Evolutionary conservation across 2,329 filamentous ascomycete genomes (phyloP).

Genomic region (Cercospora sp.): DNA sequence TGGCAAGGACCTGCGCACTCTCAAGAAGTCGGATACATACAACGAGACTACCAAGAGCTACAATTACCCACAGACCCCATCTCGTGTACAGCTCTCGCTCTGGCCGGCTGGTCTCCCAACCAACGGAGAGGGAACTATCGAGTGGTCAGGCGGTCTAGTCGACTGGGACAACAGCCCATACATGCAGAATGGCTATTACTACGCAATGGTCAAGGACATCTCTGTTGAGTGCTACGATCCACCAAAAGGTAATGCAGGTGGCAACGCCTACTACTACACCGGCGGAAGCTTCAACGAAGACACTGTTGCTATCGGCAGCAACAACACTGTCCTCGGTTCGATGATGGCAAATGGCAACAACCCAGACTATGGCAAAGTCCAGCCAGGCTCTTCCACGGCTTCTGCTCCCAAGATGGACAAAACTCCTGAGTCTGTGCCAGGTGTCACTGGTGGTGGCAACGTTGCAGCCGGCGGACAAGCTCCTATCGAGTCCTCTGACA

Average conservation of each 20-base stretch:
- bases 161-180: slow-evolving; percentile 79
- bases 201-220: slow-evolving; percentile 73
- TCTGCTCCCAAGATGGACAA: slow-evolving; percentile 31
- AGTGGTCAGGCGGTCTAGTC: slow-evolving; percentile 88
- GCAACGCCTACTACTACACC: slow-evolving; percentile 73
- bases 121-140: slow-evolving; percentile 81
- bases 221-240: slow-evolving; percentile 85
- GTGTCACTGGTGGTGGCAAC: slow-evolving; percentile 50
- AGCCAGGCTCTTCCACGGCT: slow-evolving; percentile 39
- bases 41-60: slow-evolving; percentile 80
- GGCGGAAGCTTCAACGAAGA: slow-evolving; percentile 66
- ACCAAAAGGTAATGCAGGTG: slow-evolving; percentile 61
- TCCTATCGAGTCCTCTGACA: slow-evolving; percentile 29
- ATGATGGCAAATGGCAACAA: slow-evolving; percentile 79
- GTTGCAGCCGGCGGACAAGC: slow-evolving; percentile 20
- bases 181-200: slow-evolving; percentile 90
- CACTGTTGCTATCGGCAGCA: slow-evolving; percentile 73
- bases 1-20: slow-evolving; percentile 70
- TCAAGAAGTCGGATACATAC: slow-evolving; percentile 78
- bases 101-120: slow-evolving; percentile 85
- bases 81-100: slow-evolving; percentile 88
- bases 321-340: slow-evolving; percentile 73
- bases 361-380: slow-evolving; percentile 49
- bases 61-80: slow-evolving; percentile 86
- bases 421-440: slow-evolving; percentile 54